Conservation (phyloP, 306 rosid genomes). For the Cicer yamashitae region DNA sequence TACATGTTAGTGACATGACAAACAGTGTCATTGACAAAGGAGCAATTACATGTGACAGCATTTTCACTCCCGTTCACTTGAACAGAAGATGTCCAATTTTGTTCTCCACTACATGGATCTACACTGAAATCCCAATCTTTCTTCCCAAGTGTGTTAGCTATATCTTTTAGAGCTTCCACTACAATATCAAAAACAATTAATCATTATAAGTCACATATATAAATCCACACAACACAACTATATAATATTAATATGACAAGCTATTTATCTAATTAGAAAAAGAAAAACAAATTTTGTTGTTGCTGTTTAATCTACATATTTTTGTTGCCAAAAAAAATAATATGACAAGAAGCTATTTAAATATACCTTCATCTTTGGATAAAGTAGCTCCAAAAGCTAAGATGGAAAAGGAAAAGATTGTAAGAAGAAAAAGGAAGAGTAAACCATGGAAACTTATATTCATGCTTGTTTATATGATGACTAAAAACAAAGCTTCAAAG, state of each 20-base stretch:
- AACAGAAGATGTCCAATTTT: background rate
- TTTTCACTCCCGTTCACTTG: constrained; percentile 20
- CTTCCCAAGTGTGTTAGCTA: constrained; percentile 13
- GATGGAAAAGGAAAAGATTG: background rate
- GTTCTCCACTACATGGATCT: constrained; percentile 17
- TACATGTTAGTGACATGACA: constrained; percentile 38
- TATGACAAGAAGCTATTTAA: background rate
- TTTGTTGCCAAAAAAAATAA: too few species aligned
- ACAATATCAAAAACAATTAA: background rate
- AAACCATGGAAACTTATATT: background rate
- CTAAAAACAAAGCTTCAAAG: background rate
- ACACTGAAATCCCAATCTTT: constrained; percentile 20
- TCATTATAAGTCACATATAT: background rate
- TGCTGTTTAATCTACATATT: too few species aligned
- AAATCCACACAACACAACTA: background rate
- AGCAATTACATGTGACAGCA: constrained; percentile 28
- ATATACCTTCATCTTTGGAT: constrained; percentile 31
- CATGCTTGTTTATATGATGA: constrained; percentile 5
- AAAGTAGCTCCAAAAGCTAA: constrained; percentile 23
- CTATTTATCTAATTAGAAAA: too few species aligned
- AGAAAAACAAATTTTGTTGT: too few species aligned
- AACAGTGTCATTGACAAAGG: constrained; percentile 17
- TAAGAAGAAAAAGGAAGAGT: background rate
- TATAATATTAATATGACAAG: background rate
- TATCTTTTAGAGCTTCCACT: constrained; percentile 9